Evolutionary conservation across 208 protist species (phyloP), one percentile per base, ranked within the genome.

Genomic region (Angomonas deanei): DNA sequence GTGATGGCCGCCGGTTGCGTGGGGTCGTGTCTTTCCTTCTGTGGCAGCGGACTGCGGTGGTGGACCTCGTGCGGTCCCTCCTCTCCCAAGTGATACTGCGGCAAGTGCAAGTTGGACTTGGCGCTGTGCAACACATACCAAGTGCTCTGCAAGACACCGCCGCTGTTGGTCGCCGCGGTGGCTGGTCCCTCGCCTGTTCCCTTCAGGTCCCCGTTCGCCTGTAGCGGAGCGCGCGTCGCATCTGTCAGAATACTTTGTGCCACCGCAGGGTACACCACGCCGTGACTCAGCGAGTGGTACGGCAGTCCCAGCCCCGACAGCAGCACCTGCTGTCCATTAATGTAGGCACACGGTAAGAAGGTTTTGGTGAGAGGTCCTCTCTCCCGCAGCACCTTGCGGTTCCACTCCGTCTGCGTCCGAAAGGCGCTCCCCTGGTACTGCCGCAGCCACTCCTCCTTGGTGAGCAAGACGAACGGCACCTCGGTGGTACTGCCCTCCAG

Each of bases 401-500:
- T 23, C 19, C 23, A 24, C 17, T 13, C 26, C 17, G 15, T 17
- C 39, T 52, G 21, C 39, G 30, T 36, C 42, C 23, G 15, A 26
- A 10, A 38, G 24, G 38, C 15, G 3, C 52, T 34, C 50, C 47
- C 33, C 27, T 59, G 67, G 33, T 80, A 64, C 1, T 53, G 50
- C 8, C 53, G 66, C 33, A 77, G 48, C 87, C 87, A 93, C 36
- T 76, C 77, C 52, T 81, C 80, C 64, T 84, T 82, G 31, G 74
- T 74, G n/a, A 93, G 64, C 46, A 94, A 66, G 55, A 84, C 74
- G 64, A 91, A 91, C 1, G 68, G 54, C 17, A 73, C 53, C 53
- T 81, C 68, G 15, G 76, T 79, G 17, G 63, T 68, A 1, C 67
- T 59, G 31, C 62, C 32, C 33, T 67, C 63, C n/a, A 84, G 64